Conservation (phyloP, 202 grass and related monocot genomes). For the Alloteropsis angusta region DNA sequence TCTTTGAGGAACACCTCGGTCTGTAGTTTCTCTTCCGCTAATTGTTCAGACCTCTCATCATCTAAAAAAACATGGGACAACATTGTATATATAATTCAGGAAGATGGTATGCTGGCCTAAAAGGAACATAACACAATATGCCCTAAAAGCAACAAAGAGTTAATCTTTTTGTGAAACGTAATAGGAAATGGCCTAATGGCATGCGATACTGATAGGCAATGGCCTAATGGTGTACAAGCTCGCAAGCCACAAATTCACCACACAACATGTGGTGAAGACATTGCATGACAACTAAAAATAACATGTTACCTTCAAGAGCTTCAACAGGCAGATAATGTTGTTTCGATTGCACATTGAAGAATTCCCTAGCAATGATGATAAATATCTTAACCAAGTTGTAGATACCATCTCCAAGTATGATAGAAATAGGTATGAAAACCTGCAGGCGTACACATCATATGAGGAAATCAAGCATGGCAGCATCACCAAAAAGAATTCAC, state of each 20-base stretch:
- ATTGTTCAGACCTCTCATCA: conserved; percentile 25
- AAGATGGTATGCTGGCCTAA: not conserved
- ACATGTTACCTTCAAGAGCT: conserved; percentile 29
- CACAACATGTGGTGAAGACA: not conserved
- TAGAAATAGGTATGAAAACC: conserved; percentile 80
- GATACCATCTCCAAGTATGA: conserved; percentile 90
- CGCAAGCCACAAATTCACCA: not conserved
- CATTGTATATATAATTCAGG: not conserved
- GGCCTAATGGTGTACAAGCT: not conserved
- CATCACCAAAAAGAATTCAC: not conserved
- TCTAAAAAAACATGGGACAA: conserved; percentile 24
- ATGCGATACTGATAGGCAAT: too few species aligned
- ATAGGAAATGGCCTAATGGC: not conserved
- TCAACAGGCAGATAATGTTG: conserved; percentile 2
- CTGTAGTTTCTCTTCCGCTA: conserved; percentile 40
- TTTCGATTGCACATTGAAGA: conserved; percentile 35
- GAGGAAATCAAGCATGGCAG: not conserved
- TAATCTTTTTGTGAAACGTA: not conserved
- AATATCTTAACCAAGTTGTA: conserved; percentile 88
- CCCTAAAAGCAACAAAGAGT: not conserved
- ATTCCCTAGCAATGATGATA: conserved; percentile 42
- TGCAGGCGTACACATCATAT: conserved; percentile 20
- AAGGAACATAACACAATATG: not conserved
- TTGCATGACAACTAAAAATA: not conserved
- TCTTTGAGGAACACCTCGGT: conserved; percentile 69